Evolutionary conservation across 2,329 filamentous ascomycete genomes (phyloP), one percentile per base, ranked within the genome.

Genomic region (Fusarium napiforme): DNA sequence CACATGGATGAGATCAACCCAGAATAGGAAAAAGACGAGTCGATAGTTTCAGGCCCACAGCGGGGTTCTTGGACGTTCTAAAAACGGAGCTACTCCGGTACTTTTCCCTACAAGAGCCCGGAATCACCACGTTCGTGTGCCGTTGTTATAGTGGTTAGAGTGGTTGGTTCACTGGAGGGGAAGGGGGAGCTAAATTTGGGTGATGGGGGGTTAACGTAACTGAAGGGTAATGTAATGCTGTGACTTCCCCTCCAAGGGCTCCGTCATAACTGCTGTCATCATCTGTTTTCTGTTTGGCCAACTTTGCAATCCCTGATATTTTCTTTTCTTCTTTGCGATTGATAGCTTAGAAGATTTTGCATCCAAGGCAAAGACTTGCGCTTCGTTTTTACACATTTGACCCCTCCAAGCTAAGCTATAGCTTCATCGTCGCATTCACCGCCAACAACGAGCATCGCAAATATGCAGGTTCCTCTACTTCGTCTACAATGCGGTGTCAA

Each of bases 401-500:
- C 59, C 36, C 26, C n/a, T 34, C n/a, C 45, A 36, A 62, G 56
- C 28, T 37, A 49, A 64, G 36, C 40, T 53, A 43, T 32, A 43
- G 11, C 28, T 52, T 39, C 63, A 53, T 15, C 55, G 36, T 69
- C 53, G 55, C 64, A 74, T 59, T 57, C 46, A 62, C 30, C 52
- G 43, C 60, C 50, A 26, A 30, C 34, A 40, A 39, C 63, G 14
- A 66, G 23, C n/a, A 28, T 42, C 39, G 36, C 60, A 43, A 69
- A 60, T 32, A 86, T 95, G 88, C 93, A 93, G 80, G 90, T 96
- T 70, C 95, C 96, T 79, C 86, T 98, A 60, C 88, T 97, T 81
- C 91, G 94, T 77, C 90, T 98, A 75, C 91, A 93, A 82, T 95
- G 93, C 85, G 96, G 96, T 80, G 94, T 97, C 80, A 98, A 98